phyloP scores from a whole-genome alignment of 2,329 filamentous ascomycete genomes.

The Microsporum audouinii region DNA sequence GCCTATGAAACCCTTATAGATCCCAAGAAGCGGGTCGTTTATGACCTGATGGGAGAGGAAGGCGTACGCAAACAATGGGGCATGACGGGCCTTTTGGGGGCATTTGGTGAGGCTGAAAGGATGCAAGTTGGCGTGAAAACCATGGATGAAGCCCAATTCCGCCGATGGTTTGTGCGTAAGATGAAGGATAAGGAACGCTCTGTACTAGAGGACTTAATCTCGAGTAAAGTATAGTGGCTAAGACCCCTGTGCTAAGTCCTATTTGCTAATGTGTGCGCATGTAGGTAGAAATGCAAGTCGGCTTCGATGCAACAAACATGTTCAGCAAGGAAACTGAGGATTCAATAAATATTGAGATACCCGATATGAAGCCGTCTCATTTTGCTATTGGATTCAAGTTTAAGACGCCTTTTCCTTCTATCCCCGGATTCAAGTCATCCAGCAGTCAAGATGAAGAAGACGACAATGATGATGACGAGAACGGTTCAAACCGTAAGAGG shows the following conservation, averaged over 20 bases:
- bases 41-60: constrained; percentile 33
- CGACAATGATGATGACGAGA: constrained; percentile 16
- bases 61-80: constrained; percentile 30
- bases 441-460: constrained; percentile 10
- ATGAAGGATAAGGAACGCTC: constrained; percentile 33
- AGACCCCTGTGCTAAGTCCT: not conserved
- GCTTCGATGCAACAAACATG: constrained; percentile 27
- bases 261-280: not conserved
- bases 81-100: constrained; percentile 20
- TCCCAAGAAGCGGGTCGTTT: constrained; percentile 32
- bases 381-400: constrained; percentile 27
- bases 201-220: constrained; percentile 28
- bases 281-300: constrained; percentile 25
- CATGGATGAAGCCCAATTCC: constrained; percentile 31
- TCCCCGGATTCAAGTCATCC: constrained; percentile 13
- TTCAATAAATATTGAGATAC: constrained; percentile 21
- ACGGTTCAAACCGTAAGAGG: constrained; percentile 6
- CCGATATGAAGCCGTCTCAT: constrained; percentile 15
- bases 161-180: constrained; percentile 29
- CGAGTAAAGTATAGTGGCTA: constrained; percentile 25
- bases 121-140: constrained; percentile 29
- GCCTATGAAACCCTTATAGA: constrained; percentile 35
- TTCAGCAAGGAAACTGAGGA: constrained; percentile 23
- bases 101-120: constrained; percentile 24
- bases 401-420: constrained; percentile 24